These are phyloP conservation scores for Cyberlindnera suaveolens DNA, from an alignment of 805 yeast genomes.

Conservation along the genomic window DNA sequence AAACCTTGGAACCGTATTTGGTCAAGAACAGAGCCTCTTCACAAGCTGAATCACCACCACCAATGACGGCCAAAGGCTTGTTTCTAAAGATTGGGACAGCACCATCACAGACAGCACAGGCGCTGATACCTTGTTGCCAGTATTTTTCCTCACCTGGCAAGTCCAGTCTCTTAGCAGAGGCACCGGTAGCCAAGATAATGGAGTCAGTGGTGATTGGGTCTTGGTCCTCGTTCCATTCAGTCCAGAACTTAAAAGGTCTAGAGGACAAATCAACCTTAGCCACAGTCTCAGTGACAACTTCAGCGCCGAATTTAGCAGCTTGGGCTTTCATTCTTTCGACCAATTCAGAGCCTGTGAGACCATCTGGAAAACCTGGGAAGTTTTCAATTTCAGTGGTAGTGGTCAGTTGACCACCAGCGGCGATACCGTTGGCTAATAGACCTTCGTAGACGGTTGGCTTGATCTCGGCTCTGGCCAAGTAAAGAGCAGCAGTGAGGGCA, in stretches of 20 bases:
- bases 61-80: conserved; percentile 95
- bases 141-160: conserved; percentile 95
- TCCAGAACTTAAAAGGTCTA: conserved; percentile 94
- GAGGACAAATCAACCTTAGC: conserved; percentile 83
- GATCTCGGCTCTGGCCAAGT: conserved; percentile 93
- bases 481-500: conserved; percentile 98
- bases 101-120: conserved; percentile 99
- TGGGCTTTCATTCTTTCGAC: conserved; percentile 95
- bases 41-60: conserved; percentile 99
- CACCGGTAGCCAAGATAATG: conserved; percentile 93
- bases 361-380: conserved; percentile 98
- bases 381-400: conserved; percentile 98
- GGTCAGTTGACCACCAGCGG: conserved; percentile 98
- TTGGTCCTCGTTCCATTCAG: conserved; percentile 88
- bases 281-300: conserved; percentile 90
- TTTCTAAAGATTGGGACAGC: conserved; percentile 98
- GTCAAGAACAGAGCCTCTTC: conserved; percentile 97
- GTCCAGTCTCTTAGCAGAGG: conserved; percentile 90
- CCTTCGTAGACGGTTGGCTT: conserved; percentile 94
- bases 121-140: conserved; percentile 99
- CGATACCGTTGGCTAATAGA: conserved; percentile 91
- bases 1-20: conserved; percentile 96
- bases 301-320: conserved; percentile 83
- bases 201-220: conserved; percentile 93
- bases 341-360: conserved; percentile 76